Conservation (phyloP, 1,139 yeast species). For the Suhomyces atakaporum region DNA sequence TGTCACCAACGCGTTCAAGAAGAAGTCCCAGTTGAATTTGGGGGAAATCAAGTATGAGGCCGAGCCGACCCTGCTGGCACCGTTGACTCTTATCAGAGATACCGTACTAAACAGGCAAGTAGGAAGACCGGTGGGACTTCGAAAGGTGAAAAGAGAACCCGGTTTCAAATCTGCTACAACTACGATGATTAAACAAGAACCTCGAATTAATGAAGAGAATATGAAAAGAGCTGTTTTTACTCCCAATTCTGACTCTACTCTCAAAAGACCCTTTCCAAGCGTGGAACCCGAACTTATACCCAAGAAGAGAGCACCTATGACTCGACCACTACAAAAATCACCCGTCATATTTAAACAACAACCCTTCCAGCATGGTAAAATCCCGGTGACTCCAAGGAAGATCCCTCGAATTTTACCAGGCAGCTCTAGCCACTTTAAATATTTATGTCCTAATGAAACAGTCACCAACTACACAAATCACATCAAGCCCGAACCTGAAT, state of each 20-base stretch:
- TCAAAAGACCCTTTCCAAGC: too few relatives aligned
- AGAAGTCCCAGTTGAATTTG: constrained; percentile 6
- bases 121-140: constrained; percentile 13
- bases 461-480: background rate
- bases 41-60: constrained; percentile 11
- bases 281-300: too few relatives aligned
- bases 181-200: too few relatives aligned
- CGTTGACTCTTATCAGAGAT: constrained; percentile 2
- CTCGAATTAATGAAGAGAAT: too few relatives aligned
- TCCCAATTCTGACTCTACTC: too few relatives aligned
- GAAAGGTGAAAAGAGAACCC: too few relatives aligned
- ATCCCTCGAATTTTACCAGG: constrained; percentile 14
- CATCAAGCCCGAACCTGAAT: constrained; percentile 7
- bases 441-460: constrained; percentile 1
- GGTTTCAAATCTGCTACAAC: too few relatives aligned
- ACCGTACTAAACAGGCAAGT: constrained; percentile 4
- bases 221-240: background rate
- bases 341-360: background rate
- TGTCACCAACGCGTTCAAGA: constrained; percentile 8
- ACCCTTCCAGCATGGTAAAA: background rate
- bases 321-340: background rate
- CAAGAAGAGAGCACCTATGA: too few relatives aligned
- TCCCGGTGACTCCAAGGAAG: background rate
- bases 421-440: constrained; percentile 14
- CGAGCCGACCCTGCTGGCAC: background rate